These are phyloP conservation scores for Plantago elongata DNA, from an alignment of 257 asterid species.

Conservation along the genomic window DNA sequence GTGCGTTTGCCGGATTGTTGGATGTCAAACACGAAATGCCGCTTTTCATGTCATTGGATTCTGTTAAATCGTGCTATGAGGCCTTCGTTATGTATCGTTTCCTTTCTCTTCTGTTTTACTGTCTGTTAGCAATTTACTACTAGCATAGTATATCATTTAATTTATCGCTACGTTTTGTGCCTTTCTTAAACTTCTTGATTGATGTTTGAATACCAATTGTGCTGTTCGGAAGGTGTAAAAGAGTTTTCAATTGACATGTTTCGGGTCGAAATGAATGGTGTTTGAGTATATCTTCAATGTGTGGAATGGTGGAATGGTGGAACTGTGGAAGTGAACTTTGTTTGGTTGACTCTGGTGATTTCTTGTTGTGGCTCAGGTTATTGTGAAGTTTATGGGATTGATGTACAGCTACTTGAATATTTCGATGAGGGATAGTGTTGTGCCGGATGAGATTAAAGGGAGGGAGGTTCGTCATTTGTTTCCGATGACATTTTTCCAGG, in stretches of 20 bases:
- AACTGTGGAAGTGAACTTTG: not conserved
- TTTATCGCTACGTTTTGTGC: no score
- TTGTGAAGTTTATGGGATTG: constrained; percentile 83
- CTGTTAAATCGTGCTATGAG: constrained; percentile 75
- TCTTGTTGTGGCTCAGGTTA: constrained; percentile 41
- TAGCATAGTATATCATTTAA: no score
- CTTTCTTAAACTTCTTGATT: not conserved
- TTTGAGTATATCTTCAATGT: no score
- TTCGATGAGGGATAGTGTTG: constrained; percentile 55
- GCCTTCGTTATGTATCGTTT: constrained; percentile 51
- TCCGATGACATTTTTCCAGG: constrained; percentile 91
- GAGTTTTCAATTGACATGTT: no score
- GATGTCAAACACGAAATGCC: constrained; percentile 56
- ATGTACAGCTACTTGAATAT: constrained; percentile 66
- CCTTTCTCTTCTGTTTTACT: not conserved
- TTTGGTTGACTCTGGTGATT: not conserved
- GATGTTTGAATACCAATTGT: not conserved
- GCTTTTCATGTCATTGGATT: constrained; percentile 55
- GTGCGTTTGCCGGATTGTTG: constrained; percentile 65
- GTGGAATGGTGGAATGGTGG: not conserved
- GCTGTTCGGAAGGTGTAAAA: no score
- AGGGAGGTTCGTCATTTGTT: constrained; percentile 86
- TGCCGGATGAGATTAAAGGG: constrained; percentile 91
- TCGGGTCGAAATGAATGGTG: no score
- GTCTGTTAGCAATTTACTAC: no score